A percentile compares a stretch with the other conserved stretches of the same genome.
phyloP scores from a whole-genome alignment of 2,329 filamentous ascomycete species.

The Coleophoma cylindrospora region DNA sequence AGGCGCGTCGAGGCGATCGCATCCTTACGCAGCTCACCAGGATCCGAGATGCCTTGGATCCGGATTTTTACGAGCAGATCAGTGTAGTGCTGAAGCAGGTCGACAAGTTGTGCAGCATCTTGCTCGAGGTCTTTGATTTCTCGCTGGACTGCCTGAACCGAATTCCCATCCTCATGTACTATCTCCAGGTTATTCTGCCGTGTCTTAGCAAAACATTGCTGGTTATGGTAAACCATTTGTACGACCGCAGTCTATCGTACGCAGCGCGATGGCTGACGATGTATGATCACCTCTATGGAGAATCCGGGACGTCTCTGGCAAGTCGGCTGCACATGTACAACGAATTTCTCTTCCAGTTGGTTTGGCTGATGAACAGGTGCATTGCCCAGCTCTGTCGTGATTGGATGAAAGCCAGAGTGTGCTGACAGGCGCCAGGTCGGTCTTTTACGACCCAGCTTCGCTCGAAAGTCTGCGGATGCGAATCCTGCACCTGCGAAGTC shows the following conservation, averaged over 20 bases:
- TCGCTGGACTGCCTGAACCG: constrained; percentile 46
- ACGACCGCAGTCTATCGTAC: constrained; percentile 41
- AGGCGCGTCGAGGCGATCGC: constrained; percentile 47
- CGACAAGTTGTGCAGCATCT: constrained; percentile 33
- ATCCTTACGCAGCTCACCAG: constrained; percentile 43
- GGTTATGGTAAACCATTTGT: constrained; percentile 47
- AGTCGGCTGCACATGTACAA: constrained; percentile 52
- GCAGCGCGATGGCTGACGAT: constrained; percentile 52
- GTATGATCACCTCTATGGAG: constrained; percentile 49
- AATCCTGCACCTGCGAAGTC: constrained; percentile 46
- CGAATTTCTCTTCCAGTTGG: constrained; percentile 43
- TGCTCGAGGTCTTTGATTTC: constrained; percentile 50
- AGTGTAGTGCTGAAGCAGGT: constrained; percentile 33
- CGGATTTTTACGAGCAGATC: constrained; percentile 39
- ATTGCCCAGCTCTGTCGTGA: constrained; percentile 4
- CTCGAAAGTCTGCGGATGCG: constrained; percentile 44
- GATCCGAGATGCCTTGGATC: constrained; percentile 40
- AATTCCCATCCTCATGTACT: constrained; percentile 45
- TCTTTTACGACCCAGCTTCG: constrained; percentile 49
- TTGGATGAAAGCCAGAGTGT: constrained; percentile 6
- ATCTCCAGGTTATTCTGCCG: constrained; percentile 51
- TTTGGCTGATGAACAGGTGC: constrained; percentile 47
- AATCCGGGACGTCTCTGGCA: constrained; percentile 44
- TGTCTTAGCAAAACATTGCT: constrained; percentile 46
- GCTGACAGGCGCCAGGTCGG: constrained; percentile 32